phyloP scores from a whole-genome alignment of 2,329 filamentous ascomycete genomes.

The Graphiopsis chlorocephala region DNA sequence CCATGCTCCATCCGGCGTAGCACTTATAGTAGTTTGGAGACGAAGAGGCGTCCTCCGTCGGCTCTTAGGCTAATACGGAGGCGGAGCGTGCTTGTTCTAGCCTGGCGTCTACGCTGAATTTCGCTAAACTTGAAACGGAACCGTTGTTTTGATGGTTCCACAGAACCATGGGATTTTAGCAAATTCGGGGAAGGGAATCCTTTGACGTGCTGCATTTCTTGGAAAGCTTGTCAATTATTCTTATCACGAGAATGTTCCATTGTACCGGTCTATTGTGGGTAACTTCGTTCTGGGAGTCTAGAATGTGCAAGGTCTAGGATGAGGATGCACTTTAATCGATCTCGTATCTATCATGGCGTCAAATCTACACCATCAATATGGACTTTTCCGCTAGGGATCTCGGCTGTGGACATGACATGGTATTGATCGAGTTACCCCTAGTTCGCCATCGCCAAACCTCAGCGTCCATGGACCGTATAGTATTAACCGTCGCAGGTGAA shows the following conservation, averaged over 20 bases:
- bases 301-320: neutral
- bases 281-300: neutral
- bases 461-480: neutral
- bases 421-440: neutral
- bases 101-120: neutral
- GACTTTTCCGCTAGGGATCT: neutral
- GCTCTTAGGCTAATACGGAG: slow-evolving; percentile 14
- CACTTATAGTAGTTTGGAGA: slow-evolving; percentile 7
- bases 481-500: neutral
- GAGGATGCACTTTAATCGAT: neutral
- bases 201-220: neutral
- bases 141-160: neutral
- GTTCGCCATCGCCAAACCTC: neutral
- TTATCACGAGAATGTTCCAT: neutral
- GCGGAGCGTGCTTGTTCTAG: slow-evolving; percentile 6
- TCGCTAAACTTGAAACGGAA: slow-evolving; percentile 11
- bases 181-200: neutral
- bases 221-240: neutral
- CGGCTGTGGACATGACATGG: neutral
- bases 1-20: neutral
- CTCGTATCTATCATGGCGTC: neutral
- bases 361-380: neutral
- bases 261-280: neutral
- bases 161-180: neutral
- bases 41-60: neutral